A percentile compares a stretch with the other conserved stretches of the same genome.
Conservation (phyloP, 306 rosid genomes). For the Rosa chinensis region DNA sequence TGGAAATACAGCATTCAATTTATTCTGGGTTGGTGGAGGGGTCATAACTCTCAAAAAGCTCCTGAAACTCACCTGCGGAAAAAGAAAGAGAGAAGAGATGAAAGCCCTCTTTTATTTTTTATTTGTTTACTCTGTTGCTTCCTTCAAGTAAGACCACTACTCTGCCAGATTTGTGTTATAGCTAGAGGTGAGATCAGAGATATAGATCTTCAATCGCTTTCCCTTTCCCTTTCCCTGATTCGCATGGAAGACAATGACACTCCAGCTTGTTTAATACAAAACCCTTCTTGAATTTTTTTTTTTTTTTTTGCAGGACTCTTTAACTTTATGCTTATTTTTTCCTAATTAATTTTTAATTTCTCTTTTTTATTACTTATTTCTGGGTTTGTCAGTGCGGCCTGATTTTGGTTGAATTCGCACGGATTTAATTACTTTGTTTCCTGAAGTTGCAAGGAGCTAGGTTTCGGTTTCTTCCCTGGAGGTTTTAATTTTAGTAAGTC, state of each 20-base stretch:
- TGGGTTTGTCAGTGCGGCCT: conserved; percentile 6
- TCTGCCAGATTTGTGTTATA: conserved; percentile 51
- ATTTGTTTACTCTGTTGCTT: conserved; percentile 20
- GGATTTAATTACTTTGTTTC: background rate
- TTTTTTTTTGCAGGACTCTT: conserved; percentile 29
- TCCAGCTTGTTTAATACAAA: background rate
- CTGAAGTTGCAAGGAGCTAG: background rate
- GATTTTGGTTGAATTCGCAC: background rate
- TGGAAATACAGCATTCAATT: background rate
- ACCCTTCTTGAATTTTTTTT: conserved; percentile 39
- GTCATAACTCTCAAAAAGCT: conserved; percentile 10
- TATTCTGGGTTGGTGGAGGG: background rate
- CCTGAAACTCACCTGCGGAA: conserved; percentile 13
- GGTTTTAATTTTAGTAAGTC: conserved; percentile 1
- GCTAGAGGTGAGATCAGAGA: conserved; percentile 20
- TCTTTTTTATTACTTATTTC: background rate
- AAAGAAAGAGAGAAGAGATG: conserved; percentile 11
- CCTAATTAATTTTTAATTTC: too few relatives aligned
- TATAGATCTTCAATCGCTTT: conserved; percentile 63
- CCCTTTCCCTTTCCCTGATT: conserved; percentile 59
- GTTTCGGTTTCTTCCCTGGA: conserved; percentile 1
- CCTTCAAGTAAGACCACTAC: conserved; percentile 16
- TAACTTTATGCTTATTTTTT: background rate
- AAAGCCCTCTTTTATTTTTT: background rate
- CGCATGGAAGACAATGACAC: conserved; percentile 72